Percentiles rank a stretch among this genome's conserved stretches.
phyloP scores from a whole-genome alignment of 345 rosid genomes.

The Acer campestre region DNA sequence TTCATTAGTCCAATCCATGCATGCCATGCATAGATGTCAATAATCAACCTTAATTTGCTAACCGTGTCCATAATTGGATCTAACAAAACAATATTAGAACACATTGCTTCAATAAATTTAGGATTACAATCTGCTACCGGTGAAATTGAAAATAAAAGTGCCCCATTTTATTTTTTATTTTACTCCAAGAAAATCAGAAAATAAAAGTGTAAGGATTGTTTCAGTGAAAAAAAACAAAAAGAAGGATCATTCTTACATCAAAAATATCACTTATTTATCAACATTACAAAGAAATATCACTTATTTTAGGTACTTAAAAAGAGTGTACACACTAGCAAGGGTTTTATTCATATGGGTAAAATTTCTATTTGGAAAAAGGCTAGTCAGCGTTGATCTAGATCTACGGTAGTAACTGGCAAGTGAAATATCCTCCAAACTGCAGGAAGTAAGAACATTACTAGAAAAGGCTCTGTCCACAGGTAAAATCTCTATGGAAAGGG shows the following conservation, averaged over 20 bases:
- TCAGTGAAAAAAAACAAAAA: not conserved
- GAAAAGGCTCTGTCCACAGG: not conserved
- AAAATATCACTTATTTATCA: not conserved
- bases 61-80: not conserved
- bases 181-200: not conserved
- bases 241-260: not conserved
- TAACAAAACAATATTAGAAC: not conserved
- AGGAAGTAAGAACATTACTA: not conserved
- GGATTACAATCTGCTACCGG: not conserved
- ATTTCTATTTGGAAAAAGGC: not conserved
- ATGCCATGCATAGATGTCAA: not conserved
- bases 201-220: not conserved
- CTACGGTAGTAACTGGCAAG: slow-evolving; percentile 42
- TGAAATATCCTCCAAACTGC: slow-evolving; percentile 70
- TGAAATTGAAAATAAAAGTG: no score
- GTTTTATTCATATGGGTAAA: not conserved
- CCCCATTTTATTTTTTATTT: not conserved
- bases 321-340: not conserved
- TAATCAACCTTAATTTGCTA: not conserved
- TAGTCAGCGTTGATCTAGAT: not conserved
- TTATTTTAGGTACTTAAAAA: not conserved
- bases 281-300: not conserved
- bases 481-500: not conserved
- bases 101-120: no score
- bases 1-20: not conserved